A percentile compares a stretch with the other conserved stretches of the same genome.
phyloP scores from a whole-genome alignment of 208 protist genomes.

The Acanthamoeba royreba region DNA sequence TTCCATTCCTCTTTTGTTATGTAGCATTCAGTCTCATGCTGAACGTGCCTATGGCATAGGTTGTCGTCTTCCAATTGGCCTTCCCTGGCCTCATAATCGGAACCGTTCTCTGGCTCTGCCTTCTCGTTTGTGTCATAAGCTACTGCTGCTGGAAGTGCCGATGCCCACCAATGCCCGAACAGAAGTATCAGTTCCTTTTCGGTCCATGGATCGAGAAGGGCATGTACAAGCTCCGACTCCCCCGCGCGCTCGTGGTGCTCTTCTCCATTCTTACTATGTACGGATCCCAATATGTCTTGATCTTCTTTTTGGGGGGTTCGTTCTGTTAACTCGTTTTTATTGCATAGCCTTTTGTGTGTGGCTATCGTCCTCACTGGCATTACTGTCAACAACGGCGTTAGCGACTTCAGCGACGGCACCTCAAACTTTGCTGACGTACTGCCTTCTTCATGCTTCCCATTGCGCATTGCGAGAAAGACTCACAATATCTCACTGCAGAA shows the following conservation, averaged over 20 bases:
- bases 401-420: not conserved
- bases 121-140: not conserved
- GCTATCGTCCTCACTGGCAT: slow-evolving; percentile 24
- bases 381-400: not conserved
- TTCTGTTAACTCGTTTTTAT: too few relatives aligned
- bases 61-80: not conserved
- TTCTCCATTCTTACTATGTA: not conserved
- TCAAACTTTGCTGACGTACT: not conserved
- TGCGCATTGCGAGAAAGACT: too few relatives aligned
- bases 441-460: too few relatives aligned
- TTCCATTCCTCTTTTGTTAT: not conserved
- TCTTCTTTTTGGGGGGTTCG: too few relatives aligned
- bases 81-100: not conserved
- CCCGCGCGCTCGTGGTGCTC: not conserved
- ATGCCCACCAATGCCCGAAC: not conserved
- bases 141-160: slow-evolving; percentile 26
- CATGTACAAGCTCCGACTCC: slow-evolving; percentile 35
- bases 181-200: slow-evolving; percentile 37
- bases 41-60: too few relatives aligned
- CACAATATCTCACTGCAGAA: not conserved
- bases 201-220: slow-evolving; percentile 28
- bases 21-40: not conserved
- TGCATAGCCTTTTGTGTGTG: too few relatives aligned
- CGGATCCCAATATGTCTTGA: too few relatives aligned
- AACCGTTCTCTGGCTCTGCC: not conserved